phyloP scores from a whole-genome alignment of 768 basidiomycete species.

The Rhodocollybia butyracea region DNA sequence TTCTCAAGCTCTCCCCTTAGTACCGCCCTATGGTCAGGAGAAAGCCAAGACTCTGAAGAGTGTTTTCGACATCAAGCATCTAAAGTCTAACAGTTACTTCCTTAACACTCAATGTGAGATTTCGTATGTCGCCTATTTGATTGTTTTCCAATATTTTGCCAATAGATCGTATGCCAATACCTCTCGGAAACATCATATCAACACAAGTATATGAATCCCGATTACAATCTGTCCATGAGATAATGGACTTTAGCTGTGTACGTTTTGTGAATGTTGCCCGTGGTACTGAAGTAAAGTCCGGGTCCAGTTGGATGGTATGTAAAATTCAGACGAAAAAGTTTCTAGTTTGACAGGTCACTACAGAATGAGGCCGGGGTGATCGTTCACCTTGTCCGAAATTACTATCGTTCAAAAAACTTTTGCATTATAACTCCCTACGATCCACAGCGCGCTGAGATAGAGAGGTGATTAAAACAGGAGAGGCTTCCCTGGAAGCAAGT shows the following conservation, averaged over 20 bases:
- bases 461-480: conserved; percentile 42
- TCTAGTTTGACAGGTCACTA: conserved; percentile 2
- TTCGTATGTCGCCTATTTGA: not conserved
- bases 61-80: conserved; percentile 34
- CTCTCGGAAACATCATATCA: conserved; percentile 52
- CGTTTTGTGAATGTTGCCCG: conserved; percentile 51
- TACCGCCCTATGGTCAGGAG: conserved; percentile 50
- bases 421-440: conserved; percentile 76
- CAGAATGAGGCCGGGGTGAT: conserved; percentile 61
- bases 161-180: conserved; percentile 51
- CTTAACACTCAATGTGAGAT: conserved; percentile 46
- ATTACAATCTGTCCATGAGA: conserved; percentile 44
- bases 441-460: conserved; percentile 55
- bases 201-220: conserved; percentile 48
- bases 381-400: conserved; percentile 42
- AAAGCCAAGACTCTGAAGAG: conserved; percentile 25
- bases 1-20: conserved; percentile 22
- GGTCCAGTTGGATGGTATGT: conserved; percentile 37
- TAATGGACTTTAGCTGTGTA: conserved; percentile 18
- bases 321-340: conserved; percentile 11
- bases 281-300: conserved; percentile 27
- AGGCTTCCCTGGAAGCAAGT: conserved; percentile 53
- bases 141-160: not conserved
- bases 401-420: conserved; percentile 36
- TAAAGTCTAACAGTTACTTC: conserved; percentile 30